phyloP scores from a whole-genome alignment of 2,329 filamentous ascomycete genomes.

The Aciculosporium take region DNA sequence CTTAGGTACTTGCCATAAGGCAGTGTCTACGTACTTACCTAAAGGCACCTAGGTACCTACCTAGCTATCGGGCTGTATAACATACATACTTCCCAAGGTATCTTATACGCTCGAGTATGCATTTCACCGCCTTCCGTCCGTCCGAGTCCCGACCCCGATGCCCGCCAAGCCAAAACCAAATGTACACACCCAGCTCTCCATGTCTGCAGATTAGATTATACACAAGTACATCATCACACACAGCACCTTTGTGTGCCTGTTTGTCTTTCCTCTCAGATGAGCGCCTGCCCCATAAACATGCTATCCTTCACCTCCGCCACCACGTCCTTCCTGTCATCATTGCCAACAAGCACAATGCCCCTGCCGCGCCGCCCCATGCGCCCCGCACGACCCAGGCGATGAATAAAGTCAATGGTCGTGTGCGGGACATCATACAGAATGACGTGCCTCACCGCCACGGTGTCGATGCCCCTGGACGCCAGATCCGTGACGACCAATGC shows the following conservation, averaged over 20 bases:
- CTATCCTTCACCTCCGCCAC: conserved; percentile 84
- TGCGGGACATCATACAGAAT: conserved; percentile 96
- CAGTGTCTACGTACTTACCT: too few relatives aligned
- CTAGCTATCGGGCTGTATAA: too few relatives aligned
- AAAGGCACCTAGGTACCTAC: too few relatives aligned
- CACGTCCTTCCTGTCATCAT: conserved; percentile 76
- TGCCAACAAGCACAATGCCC: conserved; percentile 81
- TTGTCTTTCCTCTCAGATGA: conserved; percentile 40
- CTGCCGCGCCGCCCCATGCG: conserved; percentile 84
- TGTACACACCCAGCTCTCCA: too few relatives aligned
- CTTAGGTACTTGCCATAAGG: too few relatives aligned
- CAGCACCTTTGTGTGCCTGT: neutral
- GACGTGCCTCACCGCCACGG: conserved; percentile 77
- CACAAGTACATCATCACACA: conserved; percentile 5
- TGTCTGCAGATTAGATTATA: too few relatives aligned
- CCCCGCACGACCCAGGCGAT: conserved; percentile 80
- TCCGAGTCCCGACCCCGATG: too few relatives aligned
- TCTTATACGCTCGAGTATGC: too few relatives aligned
- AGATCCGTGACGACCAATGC: conserved; percentile 91
- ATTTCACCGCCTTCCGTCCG: too few relatives aligned
- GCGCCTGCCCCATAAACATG: conserved; percentile 68
- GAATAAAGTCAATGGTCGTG: conserved; percentile 95
- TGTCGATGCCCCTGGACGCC: conserved; percentile 87
- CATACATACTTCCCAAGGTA: too few relatives aligned
- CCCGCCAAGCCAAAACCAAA: too few relatives aligned